Evolutionary conservation across 2,329 filamentous ascomycete genomes (phyloP).

Genomic region (Cercospora zeina): DNA sequence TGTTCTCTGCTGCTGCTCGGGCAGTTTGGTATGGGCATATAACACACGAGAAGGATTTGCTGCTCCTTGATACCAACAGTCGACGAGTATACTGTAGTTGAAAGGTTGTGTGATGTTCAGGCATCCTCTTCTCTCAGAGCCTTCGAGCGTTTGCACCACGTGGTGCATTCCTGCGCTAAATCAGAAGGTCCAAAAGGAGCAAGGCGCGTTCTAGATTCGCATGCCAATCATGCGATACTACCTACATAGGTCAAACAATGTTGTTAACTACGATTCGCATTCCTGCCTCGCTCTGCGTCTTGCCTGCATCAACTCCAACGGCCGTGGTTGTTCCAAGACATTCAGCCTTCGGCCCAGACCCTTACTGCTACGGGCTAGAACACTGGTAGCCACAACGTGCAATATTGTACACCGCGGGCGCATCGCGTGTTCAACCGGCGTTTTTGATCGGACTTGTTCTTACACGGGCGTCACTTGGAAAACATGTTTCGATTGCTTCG

Average conservation of each 20-base stretch:
- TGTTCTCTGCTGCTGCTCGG: neutral
- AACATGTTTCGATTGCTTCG: neutral
- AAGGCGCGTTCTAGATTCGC: neutral
- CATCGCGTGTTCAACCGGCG: neutral
- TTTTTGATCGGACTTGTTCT: neutral
- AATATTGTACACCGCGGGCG: neutral
- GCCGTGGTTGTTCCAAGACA: slow-evolving; percentile 14
- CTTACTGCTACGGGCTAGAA: neutral
- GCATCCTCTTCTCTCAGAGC: too few relatives aligned
- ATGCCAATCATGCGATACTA: neutral
- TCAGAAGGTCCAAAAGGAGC: neutral
- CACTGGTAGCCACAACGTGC: neutral
- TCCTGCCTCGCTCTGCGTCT: slow-evolving; percentile 6
- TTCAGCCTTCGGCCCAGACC: neutral
- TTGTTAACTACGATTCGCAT: neutral
- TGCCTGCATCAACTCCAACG: neutral
- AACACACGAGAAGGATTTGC: too few relatives aligned
- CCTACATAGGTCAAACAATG: neutral
- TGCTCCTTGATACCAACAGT: too few relatives aligned
- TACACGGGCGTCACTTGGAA: neutral
- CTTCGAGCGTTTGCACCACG: too few relatives aligned
- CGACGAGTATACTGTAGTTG: too few relatives aligned
- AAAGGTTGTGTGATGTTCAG: too few relatives aligned
- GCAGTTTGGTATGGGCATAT: neutral
- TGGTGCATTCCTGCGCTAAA: neutral